Evolutionary conservation across 192 early-diverging fungal genomes (phyloP), one percentile per base, ranked within the genome.

Genomic region (Umbelopsis sp.): DNA sequence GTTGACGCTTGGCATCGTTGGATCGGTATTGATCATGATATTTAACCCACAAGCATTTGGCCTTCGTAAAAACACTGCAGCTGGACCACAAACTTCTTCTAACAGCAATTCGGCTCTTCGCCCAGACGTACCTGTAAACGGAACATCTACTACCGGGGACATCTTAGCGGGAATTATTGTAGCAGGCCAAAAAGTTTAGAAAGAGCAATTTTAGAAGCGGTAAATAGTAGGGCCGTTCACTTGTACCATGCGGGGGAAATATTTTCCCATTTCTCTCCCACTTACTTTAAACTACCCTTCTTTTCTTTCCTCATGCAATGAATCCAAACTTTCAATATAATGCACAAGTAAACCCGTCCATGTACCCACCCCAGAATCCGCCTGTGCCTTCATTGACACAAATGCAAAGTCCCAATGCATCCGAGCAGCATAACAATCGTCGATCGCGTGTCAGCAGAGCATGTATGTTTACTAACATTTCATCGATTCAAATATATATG

Each of bases 101-200:
- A 49, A 68, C 32, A 41, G 67, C 20, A 38, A 73, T n/a, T 47
- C 56, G 22, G 76, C 76, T 2, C 50, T 70, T 36, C 66, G 76
- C 16, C 76, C 76, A 17, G 76, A 72, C 52, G 76, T 78, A 38
- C 76, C 76, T 10, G 51, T 78, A 31, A 73, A 52, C 26, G 76
- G 76, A 22, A 65, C 76, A 10, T 73, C 44, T 14, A 70, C 45
- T 11, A 70, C 68, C 32, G 72, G 66, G n/a, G 68, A 78, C 51
- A 52, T 69, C 9, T 29, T 78, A 10, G 76, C 76, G 66, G 76
- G 76, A 9, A 62, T 62, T 29, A 34, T 62, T 4, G 29, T 62
- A 11, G 56, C 56, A 34, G 29, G 56, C 34, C 56, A 29, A 17
- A 12, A 16, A 7, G 2, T 1, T n/a, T 34, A n/a, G 31, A 20